Conservation (phyloP, 352 stramenopile species). For the Phytopythium helicoides region DNA sequence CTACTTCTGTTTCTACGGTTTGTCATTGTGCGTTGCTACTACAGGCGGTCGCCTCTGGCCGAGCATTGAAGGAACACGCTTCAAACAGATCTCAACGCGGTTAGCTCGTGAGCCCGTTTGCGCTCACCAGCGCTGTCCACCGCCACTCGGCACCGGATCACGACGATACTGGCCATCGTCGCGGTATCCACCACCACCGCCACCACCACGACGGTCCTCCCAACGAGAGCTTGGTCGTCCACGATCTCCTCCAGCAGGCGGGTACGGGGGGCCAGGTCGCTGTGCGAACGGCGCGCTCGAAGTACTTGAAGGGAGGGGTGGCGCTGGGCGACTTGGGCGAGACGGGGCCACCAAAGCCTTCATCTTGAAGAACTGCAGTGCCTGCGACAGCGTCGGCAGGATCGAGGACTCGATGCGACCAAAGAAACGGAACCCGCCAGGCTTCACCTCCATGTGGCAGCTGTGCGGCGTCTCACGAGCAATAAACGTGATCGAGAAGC, state of each 20-base stretch:
- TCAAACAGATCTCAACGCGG: neutral
- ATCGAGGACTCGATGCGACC: constrained; percentile 86
- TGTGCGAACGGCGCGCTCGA: constrained; percentile 63
- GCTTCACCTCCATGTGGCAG: constrained; percentile 87
- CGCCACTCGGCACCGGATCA: neutral
- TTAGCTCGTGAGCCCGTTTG: neutral
- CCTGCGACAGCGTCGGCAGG: constrained; percentile 70
- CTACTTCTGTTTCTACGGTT: too few relatives aligned
- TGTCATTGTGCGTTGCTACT: too few relatives aligned
- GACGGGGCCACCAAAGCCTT: constrained; percentile 70
- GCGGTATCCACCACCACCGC: constrained; percentile 15
- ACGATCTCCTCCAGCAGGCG: constrained; percentile 35
- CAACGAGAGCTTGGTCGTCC: constrained; percentile 64
- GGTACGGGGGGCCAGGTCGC: constrained; percentile 32
- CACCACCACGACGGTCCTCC: constrained; percentile 59
- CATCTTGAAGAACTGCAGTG: constrained; percentile 90
- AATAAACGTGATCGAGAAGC: constrained; percentile 89
- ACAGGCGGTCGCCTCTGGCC: too few relatives aligned
- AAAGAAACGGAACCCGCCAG: constrained; percentile 84
- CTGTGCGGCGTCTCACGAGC: constrained; percentile 78
- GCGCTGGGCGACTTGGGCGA: constrained; percentile 22
- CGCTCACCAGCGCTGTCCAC: constrained; percentile 4
- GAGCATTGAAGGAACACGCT: too few relatives aligned
- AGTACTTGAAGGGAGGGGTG: constrained; percentile 43
- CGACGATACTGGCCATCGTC: constrained; percentile 1